Base-by-base conservation (phyloP, 495 filamentous ascomycete species). In the Penicillium samsonianum region DNA sequence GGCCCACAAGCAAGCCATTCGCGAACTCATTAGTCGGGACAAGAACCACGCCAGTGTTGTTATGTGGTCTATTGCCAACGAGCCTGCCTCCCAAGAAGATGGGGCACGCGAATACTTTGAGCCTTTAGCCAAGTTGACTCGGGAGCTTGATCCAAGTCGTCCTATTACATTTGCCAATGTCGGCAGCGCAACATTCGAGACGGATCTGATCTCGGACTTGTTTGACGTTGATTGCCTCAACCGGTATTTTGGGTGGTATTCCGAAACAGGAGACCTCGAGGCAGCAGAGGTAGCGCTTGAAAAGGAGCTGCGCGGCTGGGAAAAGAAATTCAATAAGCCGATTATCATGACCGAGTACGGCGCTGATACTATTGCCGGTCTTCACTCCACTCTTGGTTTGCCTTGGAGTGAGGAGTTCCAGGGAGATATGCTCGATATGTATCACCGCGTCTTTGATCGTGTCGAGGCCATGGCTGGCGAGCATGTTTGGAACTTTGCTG, bases 271-370 rank as follows among this genome's bases (percentile, higher is more conserved):
- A 7, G 41, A 54, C 28, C 52, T 46, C 3, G 52, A 4, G 3
- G 41, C 46, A 46, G 52, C 52, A 3, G 41, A 54, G 41, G 30
- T 11, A 7, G 52, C 41, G 1, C 52, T 54, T 5, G 30, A 45
- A 14, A 22, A 54, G 20, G 52, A 54, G 20, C 7, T 54, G 5
- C 52, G 28, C 6, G 48, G 47, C 4, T 52, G 55, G 55, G 45
- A 52, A 17, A 20, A 58, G 48, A 61, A 55, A 10, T 61, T 57
- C 3, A 16, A 48, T n/a, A 46, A 31, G 11, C 58, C 58, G 1
- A 61, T 57, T 6, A 51, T 61, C 42, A 61, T 61, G 41, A 57
- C 46, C 2, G 58, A 61, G 31, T 61, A 61, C 30, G 58, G 58
- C 0, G 52, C 53, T 0, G 58, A 61, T 47, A 61, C 53, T 5